Evolutionary conservation across 2,329 filamentous ascomycete species (phyloP).

Genomic region (Penicillium sp.): DNA sequence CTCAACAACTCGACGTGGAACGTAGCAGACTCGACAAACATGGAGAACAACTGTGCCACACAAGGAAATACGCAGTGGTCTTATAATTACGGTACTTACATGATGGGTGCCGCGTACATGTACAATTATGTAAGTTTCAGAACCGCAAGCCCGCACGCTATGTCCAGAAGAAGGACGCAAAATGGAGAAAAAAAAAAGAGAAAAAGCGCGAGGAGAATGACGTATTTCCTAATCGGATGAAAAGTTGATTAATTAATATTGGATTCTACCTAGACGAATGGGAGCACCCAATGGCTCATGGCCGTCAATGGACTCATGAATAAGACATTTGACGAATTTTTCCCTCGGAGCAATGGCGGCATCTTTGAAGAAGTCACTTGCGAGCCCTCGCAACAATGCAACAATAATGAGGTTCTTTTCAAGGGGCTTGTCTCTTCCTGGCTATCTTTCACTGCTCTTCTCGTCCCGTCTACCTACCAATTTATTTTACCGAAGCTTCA

Average conservation of each 20-base stretch:
- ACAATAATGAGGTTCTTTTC: slow-evolving; percentile 52
- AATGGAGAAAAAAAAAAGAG: no score
- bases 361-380: slow-evolving; percentile 54
- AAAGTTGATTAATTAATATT: no score
- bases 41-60: slow-evolving; percentile 50
- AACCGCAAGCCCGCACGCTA: no score
- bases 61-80: slow-evolving; percentile 61
- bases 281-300: slow-evolving; percentile 49
- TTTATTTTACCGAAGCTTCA: slow-evolving; percentile 54
- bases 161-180: no score
- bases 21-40: slow-evolving; percentile 59
- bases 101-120: slow-evolving; percentile 59
- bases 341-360: slow-evolving; percentile 32
- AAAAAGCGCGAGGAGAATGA: no score
- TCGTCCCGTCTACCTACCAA: slow-evolving; percentile 56
- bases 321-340: slow-evolving; percentile 39
- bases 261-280: slow-evolving; percentile 38
- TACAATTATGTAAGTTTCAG: slow-evolving; percentile 52
- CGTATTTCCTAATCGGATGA: no score
- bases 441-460: slow-evolving; percentile 54
- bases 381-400: slow-evolving; percentile 56
- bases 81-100: slow-evolving; percentile 58
- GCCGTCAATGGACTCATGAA: slow-evolving; percentile 54
- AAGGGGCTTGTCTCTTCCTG: slow-evolving; percentile 66
- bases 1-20: slow-evolving; percentile 55